Percentiles rank a stretch among this genome's conserved stretches.
These are phyloP conservation scores for Rhizopus stolonifer DNA, from an alignment of 371 early-diverging fungal species.

Conservation along the genomic window DNA sequence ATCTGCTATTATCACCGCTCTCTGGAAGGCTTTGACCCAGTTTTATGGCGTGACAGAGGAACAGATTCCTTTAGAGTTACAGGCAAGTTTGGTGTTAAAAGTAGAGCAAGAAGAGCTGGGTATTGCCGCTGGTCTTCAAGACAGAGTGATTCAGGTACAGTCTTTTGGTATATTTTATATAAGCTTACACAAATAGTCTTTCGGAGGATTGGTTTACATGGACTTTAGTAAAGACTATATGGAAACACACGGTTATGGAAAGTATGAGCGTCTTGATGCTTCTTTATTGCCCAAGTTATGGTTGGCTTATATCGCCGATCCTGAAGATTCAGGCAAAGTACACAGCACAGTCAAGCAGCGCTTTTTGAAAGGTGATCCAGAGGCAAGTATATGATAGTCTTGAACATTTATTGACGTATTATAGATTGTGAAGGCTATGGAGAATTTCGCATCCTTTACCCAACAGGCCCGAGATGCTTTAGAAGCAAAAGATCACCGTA, in stretches of 20 bases:
- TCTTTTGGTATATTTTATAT: not conserved
- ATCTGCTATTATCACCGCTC: conserved; percentile 64
- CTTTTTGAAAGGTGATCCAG: conserved; percentile 55
- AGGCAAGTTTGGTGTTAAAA: conserved; percentile 59
- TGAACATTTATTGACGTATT: too few relatives aligned
- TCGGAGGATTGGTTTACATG: conserved; percentile 71
- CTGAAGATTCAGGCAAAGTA: conserved; percentile 68
- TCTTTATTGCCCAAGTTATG: conserved; percentile 43
- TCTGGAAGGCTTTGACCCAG: conserved; percentile 52
- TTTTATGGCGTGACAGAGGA: conserved; percentile 44
- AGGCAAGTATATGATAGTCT: conserved; percentile 34
- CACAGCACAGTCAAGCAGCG: conserved; percentile 61
- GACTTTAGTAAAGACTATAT: conserved; percentile 59
- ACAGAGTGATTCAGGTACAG: conserved; percentile 65
- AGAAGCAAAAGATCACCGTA: conserved; percentile 18
- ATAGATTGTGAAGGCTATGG: conserved; percentile 62
- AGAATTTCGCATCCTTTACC: conserved; percentile 52
- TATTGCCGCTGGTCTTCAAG: conserved; percentile 69
- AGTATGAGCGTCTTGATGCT: conserved; percentile 46
- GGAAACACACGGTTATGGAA: conserved; percentile 59
- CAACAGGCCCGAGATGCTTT: conserved; percentile 37
- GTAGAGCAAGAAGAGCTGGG: conserved; percentile 65
- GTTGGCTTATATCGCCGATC: conserved; percentile 63
- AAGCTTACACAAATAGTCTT: conserved; percentile 18
- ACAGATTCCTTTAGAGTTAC: conserved; percentile 50